A percentile compares a stretch with the other conserved stretches of the same genome.
Conservation (phyloP, 176 grass and related monocot genomes). For the Zoysia japonica region DNA sequence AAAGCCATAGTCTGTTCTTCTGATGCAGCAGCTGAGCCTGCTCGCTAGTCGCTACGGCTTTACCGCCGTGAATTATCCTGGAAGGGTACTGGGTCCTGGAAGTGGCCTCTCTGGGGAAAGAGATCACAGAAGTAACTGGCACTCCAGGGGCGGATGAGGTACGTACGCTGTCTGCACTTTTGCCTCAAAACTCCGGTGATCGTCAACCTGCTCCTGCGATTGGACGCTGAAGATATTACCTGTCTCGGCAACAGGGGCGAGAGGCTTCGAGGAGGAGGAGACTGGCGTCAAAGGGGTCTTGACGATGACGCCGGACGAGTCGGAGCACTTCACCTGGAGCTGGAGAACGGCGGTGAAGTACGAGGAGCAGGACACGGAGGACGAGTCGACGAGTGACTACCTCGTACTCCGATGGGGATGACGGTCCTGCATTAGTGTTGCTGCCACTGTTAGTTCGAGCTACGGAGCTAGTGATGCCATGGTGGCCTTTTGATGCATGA, state of each 20-base stretch:
- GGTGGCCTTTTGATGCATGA: too few relatives aligned
- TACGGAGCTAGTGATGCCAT: too few relatives aligned
- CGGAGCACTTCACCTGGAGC: slow-evolving; percentile 73
- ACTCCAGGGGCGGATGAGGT: slow-evolving; percentile 44
- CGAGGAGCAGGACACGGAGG: too few relatives aligned
- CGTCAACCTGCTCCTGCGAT: background rate
- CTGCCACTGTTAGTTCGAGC: too few relatives aligned
- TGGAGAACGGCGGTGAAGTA: slow-evolving; percentile 28
- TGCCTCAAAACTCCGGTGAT: background rate
- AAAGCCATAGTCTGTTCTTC: slow-evolving; percentile 79
- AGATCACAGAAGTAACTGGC: slow-evolving; percentile 55
- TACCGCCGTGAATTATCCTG: slow-evolving; percentile 63
- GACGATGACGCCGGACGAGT: slow-evolving; percentile 65
- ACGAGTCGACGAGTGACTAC: too few relatives aligned
- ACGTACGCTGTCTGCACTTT: background rate
- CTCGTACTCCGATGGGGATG: too few relatives aligned
- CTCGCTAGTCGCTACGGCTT: slow-evolving; percentile 72
- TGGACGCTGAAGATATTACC: background rate
- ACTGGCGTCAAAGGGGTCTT: slow-evolving; percentile 59
- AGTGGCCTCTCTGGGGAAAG: slow-evolving; percentile 60
- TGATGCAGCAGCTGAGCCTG: slow-evolving; percentile 70
- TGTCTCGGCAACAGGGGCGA: slow-evolving; percentile 24
- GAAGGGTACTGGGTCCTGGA: slow-evolving; percentile 71
- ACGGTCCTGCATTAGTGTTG: too few relatives aligned
- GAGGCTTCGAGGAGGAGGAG: slow-evolving; percentile 56